These are phyloP conservation scores for Thalassiosira livingstoniorum DNA, from an alignment of 352 stramenopile species.

Conservation along the genomic window DNA sequence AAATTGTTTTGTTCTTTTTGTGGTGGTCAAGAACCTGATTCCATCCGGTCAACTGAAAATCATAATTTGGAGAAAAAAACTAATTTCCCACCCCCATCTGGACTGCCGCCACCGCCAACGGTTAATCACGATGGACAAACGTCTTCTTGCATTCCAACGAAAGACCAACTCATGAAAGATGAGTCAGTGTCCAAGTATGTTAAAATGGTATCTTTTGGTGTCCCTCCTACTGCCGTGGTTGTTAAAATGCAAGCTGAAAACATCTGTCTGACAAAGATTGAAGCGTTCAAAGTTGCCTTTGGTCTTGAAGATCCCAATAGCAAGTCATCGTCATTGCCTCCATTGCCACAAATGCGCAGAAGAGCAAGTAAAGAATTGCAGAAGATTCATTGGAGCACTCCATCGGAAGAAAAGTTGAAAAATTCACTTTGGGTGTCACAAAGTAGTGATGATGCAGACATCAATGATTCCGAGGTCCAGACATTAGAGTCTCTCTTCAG, in stretches of 20 bases:
- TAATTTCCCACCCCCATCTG: background rate
- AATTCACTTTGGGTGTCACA: slow-evolving; percentile 55
- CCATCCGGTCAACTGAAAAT: background rate
- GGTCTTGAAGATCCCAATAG: slow-evolving; percentile 17
- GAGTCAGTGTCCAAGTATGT: slow-evolving; percentile 41
- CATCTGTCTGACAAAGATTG: slow-evolving; percentile 49
- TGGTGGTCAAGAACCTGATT: too few relatives aligned
- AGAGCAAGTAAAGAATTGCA: slow-evolving; percentile 51
- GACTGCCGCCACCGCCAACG: background rate
- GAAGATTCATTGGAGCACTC: slow-evolving; percentile 57
- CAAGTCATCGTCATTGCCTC: background rate
- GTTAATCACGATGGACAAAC: background rate
- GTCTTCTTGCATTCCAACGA: slow-evolving; percentile 9
- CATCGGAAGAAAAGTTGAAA: slow-evolving; percentile 37
- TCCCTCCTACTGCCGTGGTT: slow-evolving; percentile 42
- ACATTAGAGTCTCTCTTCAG: slow-evolving; percentile 49
- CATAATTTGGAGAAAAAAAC: background rate
- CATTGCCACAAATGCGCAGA: background rate
- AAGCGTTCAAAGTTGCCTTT: slow-evolving; percentile 38
- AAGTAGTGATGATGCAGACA: slow-evolving; percentile 17
- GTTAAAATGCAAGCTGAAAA: slow-evolving; percentile 58
- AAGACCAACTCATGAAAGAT: slow-evolving; percentile 56
- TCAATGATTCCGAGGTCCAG: slow-evolving; percentile 47
- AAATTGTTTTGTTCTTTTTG: slow-evolving; percentile 23
- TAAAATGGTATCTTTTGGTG: slow-evolving; percentile 55